Conservation (phyloP, 2,329 filamentous ascomycete genomes). For the Sclerotinia nivalis region DNA sequence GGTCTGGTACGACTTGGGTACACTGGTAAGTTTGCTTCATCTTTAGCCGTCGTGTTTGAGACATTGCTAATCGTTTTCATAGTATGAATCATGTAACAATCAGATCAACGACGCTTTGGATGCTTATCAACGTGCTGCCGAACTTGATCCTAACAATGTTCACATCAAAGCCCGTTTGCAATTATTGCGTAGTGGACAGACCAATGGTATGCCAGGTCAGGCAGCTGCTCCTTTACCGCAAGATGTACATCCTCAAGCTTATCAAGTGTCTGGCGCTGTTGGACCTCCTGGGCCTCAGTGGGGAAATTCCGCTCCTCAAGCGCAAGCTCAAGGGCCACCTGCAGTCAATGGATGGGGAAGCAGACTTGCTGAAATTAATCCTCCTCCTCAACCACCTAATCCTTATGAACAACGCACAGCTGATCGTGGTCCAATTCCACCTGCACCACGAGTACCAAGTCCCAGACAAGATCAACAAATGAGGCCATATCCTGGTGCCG, state of each 20-base stretch:
- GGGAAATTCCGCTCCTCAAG: constrained; percentile 73
- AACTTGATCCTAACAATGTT: constrained; percentile 88
- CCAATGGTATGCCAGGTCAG: constrained; percentile 69
- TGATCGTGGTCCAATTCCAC: constrained; percentile 66
- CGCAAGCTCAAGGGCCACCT: constrained; percentile 52
- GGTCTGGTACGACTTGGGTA: constrained; percentile 98
- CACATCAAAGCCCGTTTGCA: constrained; percentile 96
- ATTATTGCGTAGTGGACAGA: constrained; percentile 78
- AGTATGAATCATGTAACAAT: constrained; percentile 99
- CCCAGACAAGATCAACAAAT: constrained; percentile 72
- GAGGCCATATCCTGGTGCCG: constrained; percentile 66
- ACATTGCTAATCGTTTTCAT: constrained; percentile 30
- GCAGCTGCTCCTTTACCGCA: constrained; percentile 83
- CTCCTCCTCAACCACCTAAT: constrained; percentile 72
- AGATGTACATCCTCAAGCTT: constrained; percentile 93
- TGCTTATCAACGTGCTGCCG: constrained; percentile 90
- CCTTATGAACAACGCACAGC: constrained; percentile 79
- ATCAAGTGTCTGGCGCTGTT: constrained; percentile 79
- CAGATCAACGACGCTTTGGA: constrained; percentile 95
- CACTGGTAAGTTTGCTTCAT: constrained; percentile 66
- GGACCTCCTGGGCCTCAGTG: constrained; percentile 86
- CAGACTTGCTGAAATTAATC: constrained; percentile 77
- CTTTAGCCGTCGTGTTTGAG: constrained; percentile 31
- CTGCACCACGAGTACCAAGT: constrained; percentile 65
- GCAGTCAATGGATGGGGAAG: constrained; percentile 56